Evolutionary conservation across 108 stramenopile genomes (phyloP).

Genomic region (Schizochytrium sp.): DNA sequence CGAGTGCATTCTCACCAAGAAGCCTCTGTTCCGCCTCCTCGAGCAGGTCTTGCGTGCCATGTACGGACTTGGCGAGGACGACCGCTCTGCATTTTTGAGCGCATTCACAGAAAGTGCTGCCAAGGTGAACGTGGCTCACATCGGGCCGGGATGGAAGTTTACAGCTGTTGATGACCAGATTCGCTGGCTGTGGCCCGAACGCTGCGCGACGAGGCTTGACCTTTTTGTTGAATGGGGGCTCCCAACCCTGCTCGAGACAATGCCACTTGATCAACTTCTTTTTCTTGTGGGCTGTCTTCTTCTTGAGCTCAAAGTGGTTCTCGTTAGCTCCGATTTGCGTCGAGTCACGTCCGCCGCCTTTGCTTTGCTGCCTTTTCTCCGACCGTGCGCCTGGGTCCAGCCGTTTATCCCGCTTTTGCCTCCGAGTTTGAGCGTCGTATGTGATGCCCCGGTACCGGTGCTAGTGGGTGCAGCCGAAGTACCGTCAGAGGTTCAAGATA

Average conservation of each 20-base stretch:
- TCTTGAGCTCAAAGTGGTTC: background rate
- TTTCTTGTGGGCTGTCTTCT: background rate
- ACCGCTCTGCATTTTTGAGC: background rate
- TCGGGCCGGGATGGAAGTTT: background rate
- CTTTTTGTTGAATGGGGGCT: background rate
- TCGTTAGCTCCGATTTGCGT: background rate
- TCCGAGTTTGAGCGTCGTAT: background rate
- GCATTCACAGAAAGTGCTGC: background rate
- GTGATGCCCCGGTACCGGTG: background rate
- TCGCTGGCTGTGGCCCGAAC: background rate
- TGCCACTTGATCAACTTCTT: background rate
- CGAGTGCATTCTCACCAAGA: background rate
- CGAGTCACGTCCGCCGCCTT: background rate
- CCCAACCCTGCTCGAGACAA: background rate
- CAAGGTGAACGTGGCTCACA: background rate
- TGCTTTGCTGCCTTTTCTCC: background rate
- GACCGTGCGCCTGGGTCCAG: background rate
- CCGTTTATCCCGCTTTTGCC: conserved; percentile 6
- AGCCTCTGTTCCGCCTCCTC: background rate
- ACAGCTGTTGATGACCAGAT: background rate
- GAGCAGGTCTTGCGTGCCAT: background rate
- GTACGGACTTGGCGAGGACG: background rate
- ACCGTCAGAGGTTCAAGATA: background rate
- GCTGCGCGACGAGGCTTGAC: background rate
- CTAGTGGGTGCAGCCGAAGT: background rate